phyloP scores from a whole-genome alignment of 2,329 filamentous ascomycete genomes.

The Diaporthe caulivora region DNA sequence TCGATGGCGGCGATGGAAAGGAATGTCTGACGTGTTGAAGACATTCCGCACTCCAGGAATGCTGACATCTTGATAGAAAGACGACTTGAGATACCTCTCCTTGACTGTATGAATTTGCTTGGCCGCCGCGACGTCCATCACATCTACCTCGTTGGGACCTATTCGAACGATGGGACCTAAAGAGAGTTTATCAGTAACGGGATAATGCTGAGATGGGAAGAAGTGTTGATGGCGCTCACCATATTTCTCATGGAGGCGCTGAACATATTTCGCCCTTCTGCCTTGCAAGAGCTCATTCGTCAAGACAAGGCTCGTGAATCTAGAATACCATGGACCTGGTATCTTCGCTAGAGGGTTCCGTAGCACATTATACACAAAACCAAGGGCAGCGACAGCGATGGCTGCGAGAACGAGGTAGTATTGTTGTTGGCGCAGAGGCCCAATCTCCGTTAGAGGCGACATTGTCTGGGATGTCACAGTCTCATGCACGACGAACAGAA shows the following conservation, averaged over 20 bases:
- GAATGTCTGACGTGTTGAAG: conserved; percentile 55
- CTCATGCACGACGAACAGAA: not conserved
- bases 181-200: not conserved
- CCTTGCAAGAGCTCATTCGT: conserved; percentile 39
- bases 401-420: conserved; percentile 8
- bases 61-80: conserved; percentile 40
- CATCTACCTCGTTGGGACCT: conserved; percentile 44
- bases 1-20: conserved; percentile 54
- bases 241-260: conserved; percentile 45
- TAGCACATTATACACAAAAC: conserved; percentile 22
- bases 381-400: conserved; percentile 4
- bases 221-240: conserved; percentile 6
- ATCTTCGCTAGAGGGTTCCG: conserved; percentile 33
- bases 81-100: conserved; percentile 46
- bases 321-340: conserved; percentile 46
- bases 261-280: conserved; percentile 42
- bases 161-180: conserved; percentile 46
- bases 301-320: conserved; percentile 41
- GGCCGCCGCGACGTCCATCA: conserved; percentile 43
- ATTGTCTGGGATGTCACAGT: not conserved
- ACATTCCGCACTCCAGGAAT: conserved; percentile 44
- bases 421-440: not conserved
- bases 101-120: conserved; percentile 48
- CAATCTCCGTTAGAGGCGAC: conserved; percentile 6
- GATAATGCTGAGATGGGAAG: too few relatives aligned